These are phyloP conservation scores for Clathrus columnatus DNA, from an alignment of 768 basidiomycete genomes.

Conservation along the genomic window DNA sequence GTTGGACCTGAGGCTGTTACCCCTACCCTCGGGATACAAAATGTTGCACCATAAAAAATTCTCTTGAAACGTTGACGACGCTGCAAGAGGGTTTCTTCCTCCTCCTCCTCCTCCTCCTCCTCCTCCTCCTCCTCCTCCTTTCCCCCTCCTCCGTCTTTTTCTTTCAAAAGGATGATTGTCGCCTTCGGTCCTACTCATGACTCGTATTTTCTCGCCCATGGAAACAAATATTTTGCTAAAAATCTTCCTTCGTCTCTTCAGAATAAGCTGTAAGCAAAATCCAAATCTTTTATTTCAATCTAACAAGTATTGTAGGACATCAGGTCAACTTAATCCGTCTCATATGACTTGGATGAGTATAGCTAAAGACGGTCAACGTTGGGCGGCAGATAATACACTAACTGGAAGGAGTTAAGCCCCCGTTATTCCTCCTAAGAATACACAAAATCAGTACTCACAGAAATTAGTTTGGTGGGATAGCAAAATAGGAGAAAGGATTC, in stretches of 20 bases:
- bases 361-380: constrained; percentile 5
- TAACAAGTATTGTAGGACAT: neutral
- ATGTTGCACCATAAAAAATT: neutral
- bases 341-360: constrained; percentile 12
- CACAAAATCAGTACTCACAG: neutral
- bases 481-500: constrained; percentile 3
- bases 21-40: neutral
- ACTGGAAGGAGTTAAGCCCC: constrained; percentile 3
- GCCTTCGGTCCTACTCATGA: constrained; percentile 9
- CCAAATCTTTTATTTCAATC: neutral
- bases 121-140: neutral
- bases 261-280: constrained; percentile 3
- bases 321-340: constrained; percentile 2
- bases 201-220: constrained; percentile 9
- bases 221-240: constrained; percentile 3
- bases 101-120: too few relatives aligned
- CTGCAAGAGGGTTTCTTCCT: too few relatives aligned
- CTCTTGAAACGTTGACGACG: too few relatives aligned
- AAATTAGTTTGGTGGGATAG: constrained; percentile 9
- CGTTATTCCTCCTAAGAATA: neutral
- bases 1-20: constrained; percentile 3
- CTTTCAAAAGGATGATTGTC: constrained; percentile 3
- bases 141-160: neutral
- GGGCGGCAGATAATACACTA: constrained; percentile 9
- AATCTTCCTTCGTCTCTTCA: constrained; percentile 7